A percentile compares a stretch with the other conserved stretches of the same genome.
phyloP scores from a whole-genome alignment of 805 yeast genomes.

The Yueomyces sinensis region DNA sequence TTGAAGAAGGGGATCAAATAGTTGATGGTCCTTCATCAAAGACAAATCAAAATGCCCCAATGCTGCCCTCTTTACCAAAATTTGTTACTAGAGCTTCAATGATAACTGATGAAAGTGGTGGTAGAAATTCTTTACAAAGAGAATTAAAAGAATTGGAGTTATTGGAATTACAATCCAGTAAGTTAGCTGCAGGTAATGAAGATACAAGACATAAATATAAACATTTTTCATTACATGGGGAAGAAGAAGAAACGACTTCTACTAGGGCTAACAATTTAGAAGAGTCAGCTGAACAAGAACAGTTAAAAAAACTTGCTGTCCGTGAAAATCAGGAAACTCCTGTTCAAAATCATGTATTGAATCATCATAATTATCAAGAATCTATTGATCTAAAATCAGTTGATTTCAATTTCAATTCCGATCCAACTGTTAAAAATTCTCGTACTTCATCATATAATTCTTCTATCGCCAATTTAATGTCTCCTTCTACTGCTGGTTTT shows the following conservation, averaged over 20 bases:
- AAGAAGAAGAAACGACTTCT: not conserved
- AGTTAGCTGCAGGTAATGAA: not conserved
- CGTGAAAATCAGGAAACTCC: not conserved
- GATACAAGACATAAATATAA: not conserved
- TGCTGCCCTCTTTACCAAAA: not conserved
- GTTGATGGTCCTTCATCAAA: not conserved
- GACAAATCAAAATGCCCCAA: not conserved
- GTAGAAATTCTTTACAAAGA: not conserved
- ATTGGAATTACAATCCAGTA: not conserved
- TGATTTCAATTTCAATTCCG: not conserved
- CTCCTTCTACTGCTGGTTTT: not conserved
- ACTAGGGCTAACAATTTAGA: not conserved
- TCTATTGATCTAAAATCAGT: not conserved
- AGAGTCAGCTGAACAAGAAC: not conserved
- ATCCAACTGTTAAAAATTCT: not conserved
- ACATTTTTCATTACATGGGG: not conserved
- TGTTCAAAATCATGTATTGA: not conserved
- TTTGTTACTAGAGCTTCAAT: not conserved
- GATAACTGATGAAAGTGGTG: not conserved
- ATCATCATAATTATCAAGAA: too few species aligned
- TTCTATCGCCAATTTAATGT: not conserved
- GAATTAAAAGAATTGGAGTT: not conserved
- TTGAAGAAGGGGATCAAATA: not conserved
- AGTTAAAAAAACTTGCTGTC: too few species aligned
- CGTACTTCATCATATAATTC: not conserved